Conservation (phyloP, 129 eudicot genomes). For the Pulicaria dysenterica region DNA sequence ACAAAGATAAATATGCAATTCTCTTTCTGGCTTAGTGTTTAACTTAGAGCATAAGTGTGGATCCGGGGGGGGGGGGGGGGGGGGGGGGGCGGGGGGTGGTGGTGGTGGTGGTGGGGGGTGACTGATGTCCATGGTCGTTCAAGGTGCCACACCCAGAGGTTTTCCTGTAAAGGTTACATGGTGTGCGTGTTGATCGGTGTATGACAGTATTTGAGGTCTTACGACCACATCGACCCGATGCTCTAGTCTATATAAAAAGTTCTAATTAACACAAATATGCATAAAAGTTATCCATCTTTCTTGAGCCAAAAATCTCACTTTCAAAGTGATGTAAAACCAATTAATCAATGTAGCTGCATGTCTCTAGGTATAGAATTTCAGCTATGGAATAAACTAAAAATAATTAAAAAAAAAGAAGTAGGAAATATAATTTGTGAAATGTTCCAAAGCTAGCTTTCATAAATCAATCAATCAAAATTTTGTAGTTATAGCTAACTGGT, state of each 20-base stretch:
- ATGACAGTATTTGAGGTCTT: no score
- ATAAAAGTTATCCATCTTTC: background rate
- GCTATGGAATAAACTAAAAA: constrained; percentile 1
- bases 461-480: constrained; percentile 29
- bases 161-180: no score
- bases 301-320: background rate
- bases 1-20: no score
- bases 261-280: background rate
- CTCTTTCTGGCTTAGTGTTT: no score
- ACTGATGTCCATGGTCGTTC: no score
- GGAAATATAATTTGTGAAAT: background rate
- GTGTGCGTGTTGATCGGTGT: no score
- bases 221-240: background rate
- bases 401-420: background rate
- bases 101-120: no score
- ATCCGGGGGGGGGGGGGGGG: no score
- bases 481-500: constrained; percentile 25
- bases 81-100: no score
- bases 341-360: background rate
- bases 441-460: constrained; percentile 12
- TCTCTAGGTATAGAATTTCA: constrained; percentile 2
- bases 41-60: no score
- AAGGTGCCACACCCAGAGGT: no score
- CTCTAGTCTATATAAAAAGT: no score
- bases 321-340: background rate